Conservation (phyloP, 495 filamentous ascomycete species). For the Penicillium cosmopolitanum region DNA sequence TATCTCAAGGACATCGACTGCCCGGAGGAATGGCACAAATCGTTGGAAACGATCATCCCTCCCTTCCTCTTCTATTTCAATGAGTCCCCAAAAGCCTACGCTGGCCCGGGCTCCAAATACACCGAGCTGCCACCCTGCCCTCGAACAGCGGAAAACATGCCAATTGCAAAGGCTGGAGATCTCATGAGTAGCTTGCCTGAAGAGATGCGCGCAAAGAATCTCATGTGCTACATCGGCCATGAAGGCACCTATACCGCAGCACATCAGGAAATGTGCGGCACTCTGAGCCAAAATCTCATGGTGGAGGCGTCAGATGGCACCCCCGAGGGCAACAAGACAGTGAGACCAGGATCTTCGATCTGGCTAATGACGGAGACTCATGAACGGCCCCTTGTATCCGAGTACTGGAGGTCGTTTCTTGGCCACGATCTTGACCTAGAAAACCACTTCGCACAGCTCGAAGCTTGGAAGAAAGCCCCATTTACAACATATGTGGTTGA, state of each 20-base stretch:
- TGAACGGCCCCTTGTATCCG: constrained; percentile 82
- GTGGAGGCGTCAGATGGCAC: constrained; percentile 74
- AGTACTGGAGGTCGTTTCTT: constrained; percentile 88
- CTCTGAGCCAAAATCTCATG: constrained; percentile 96
- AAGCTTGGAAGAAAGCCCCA: constrained; percentile 89
- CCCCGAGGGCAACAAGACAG: constrained; percentile 62
- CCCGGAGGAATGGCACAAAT: constrained; percentile 78
- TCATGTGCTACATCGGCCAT: constrained; percentile 98
- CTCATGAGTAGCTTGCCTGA: constrained; percentile 90
- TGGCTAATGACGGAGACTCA: constrained; percentile 98
- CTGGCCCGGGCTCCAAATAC: constrained; percentile 35
- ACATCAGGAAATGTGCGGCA: constrained; percentile 97
- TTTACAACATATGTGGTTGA: constrained; percentile 93
- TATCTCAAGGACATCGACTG: constrained; percentile 97
- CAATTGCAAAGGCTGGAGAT: constrained; percentile 72
- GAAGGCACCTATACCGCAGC: constrained; percentile 97
- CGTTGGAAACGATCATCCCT: constrained; percentile 76
- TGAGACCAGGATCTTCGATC: constrained; percentile 83
- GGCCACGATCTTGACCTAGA: constrained; percentile 97
- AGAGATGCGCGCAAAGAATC: constrained; percentile 86
- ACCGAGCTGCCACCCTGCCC: constrained; percentile 2
- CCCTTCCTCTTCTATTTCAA: constrained; percentile 84
- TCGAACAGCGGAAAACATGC: constrained; percentile 9
- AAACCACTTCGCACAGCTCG: constrained; percentile 91
- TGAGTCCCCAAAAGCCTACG: constrained; percentile 64